These are phyloP conservation scores for Baorangia bicolor DNA, from an alignment of 768 basidiomycete genomes.

Conservation along the genomic window DNA sequence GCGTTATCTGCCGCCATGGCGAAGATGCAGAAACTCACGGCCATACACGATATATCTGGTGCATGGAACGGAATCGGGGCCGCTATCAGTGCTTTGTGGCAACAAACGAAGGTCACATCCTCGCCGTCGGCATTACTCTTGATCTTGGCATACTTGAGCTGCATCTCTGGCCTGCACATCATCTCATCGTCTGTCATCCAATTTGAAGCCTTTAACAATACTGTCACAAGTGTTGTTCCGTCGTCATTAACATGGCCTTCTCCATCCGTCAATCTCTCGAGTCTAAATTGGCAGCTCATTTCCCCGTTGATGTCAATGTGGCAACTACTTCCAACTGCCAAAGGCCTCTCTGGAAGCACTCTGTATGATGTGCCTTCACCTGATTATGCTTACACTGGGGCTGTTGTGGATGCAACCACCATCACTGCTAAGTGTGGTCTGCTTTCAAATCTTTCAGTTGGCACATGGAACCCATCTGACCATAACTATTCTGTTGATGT, in stretches of 20 bases:
- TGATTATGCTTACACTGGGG: not conserved
- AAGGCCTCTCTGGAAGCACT: constrained; percentile 9
- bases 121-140: not conserved
- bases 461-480: not conserved
- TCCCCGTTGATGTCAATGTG: not conserved
- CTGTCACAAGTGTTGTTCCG: not conserved
- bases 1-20: constrained; percentile 6
- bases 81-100: constrained; percentile 17
- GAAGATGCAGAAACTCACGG: constrained; percentile 15
- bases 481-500: not conserved
- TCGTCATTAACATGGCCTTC: constrained; percentile 2
- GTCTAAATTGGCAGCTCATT: not conserved
- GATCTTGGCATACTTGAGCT: too few species aligned
- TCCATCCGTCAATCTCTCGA: not conserved
- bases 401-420: constrained; percentile 17
- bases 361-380: constrained; percentile 19
- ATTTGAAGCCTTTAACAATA: constrained; percentile 16
- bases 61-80: constrained; percentile 28
- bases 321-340: constrained; percentile 1
- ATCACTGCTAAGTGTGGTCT: constrained; percentile 17
- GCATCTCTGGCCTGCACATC: constrained; percentile 22
- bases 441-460: constrained; percentile 5
- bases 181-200: constrained; percentile 22
- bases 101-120: constrained; percentile 17
- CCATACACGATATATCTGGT: constrained; percentile 15